phyloP scores from a whole-genome alignment of 768 basidiomycete genomes.

The Lactifluus piperatus region DNA sequence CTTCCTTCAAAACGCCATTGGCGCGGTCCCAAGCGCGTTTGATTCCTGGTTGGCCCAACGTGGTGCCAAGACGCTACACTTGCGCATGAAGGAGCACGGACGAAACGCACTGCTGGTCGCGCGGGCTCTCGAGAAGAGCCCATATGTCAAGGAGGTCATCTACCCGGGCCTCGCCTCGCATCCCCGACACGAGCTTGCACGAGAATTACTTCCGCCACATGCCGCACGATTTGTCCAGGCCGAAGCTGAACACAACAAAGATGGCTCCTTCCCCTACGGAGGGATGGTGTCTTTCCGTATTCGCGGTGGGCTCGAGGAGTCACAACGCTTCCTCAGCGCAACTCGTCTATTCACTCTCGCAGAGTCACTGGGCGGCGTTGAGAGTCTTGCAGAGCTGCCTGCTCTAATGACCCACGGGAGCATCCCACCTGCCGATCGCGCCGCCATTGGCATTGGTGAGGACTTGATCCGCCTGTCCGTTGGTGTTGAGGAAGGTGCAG shows the following conservation, averaged over 20 bases:
- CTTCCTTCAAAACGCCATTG: constrained; percentile 87
- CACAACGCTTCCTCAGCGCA: constrained; percentile 58
- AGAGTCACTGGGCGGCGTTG: constrained; percentile 87
- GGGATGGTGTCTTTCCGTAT: constrained; percentile 82
- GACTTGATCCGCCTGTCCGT: constrained; percentile 74
- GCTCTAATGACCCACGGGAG: constrained; percentile 83
- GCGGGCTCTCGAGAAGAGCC: constrained; percentile 41
- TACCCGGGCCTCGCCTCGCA: constrained; percentile 77
- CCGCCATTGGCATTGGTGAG: constrained; percentile 64
- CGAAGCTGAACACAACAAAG: constrained; percentile 24
- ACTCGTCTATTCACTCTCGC: constrained; percentile 71
- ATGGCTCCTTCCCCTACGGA: constrained; percentile 72
- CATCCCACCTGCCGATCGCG: constrained; percentile 61
- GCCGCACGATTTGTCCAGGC: constrained; percentile 54
- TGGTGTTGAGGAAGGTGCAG: constrained; percentile 82
- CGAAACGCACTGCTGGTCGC: constrained; percentile 75
- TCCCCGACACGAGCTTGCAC: constrained; percentile 58
- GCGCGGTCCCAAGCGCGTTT: constrained; percentile 75
- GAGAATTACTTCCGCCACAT: constrained; percentile 53
- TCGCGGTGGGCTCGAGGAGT: constrained; percentile 40
- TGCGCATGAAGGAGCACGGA: constrained; percentile 85
- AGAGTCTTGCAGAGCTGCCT: constrained; percentile 83
- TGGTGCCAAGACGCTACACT: constrained; percentile 82
- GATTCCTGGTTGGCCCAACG: constrained; percentile 89
- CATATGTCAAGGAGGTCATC: constrained; percentile 67